These are phyloP conservation scores for Scutellaria baicalensis DNA, from an alignment of 257 asterid genomes.

Conservation along the genomic window DNA sequence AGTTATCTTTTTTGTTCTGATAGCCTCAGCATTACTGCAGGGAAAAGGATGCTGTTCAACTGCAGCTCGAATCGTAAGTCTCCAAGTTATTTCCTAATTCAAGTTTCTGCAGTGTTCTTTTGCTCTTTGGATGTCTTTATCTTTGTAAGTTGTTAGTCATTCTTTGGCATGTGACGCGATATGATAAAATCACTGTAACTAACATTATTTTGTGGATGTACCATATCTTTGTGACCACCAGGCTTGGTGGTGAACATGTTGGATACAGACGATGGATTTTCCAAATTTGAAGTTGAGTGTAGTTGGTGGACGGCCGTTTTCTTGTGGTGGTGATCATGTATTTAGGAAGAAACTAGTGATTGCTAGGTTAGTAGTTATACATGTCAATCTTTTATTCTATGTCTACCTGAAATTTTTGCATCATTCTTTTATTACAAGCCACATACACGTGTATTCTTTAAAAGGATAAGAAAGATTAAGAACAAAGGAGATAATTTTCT, in stretches of 20 bases:
- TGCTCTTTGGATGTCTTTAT: neutral
- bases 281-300: constrained; percentile 61
- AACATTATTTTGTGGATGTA: constrained; percentile 1
- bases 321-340: constrained; percentile 66
- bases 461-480: neutral
- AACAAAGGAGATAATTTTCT: neutral
- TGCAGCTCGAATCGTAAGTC: constrained; percentile 79
- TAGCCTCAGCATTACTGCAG: constrained; percentile 25
- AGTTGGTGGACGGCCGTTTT: constrained; percentile 96
- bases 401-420: neutral
- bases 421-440: constrained; percentile 1
- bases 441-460: neutral
- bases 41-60: constrained; percentile 88
- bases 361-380: constrained; percentile 47
- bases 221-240: constrained; percentile 28
- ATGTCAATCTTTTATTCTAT: neutral
- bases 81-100: neutral
- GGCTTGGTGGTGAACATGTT: constrained; percentile 90
- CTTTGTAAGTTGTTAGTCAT: neutral
- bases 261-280: constrained; percentile 71
- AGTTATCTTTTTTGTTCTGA: constrained; percentile 18
- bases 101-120: neutral
- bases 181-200: neutral
- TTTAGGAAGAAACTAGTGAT: constrained; percentile 57
- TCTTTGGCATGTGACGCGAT: constrained; percentile 8